These are phyloP conservation scores for Coemansia sp. DNA, from an alignment of 192 early-diverging fungal species.

Conservation along the genomic window DNA sequence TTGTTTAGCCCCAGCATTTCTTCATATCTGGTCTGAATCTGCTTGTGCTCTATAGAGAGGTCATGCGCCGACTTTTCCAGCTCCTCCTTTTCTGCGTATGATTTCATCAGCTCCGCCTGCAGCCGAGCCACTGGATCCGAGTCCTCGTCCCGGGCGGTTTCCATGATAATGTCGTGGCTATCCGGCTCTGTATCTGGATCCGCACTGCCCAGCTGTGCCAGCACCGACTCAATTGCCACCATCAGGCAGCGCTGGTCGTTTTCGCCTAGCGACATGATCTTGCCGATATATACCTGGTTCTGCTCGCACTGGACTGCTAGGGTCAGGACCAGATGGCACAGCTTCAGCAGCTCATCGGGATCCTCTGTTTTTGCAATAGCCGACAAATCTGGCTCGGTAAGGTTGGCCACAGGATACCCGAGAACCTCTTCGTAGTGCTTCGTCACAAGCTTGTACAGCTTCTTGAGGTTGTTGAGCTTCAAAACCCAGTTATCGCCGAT, in stretches of 20 bases:
- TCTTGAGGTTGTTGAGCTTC: conserved; percentile 89
- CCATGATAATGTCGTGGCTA: conserved; percentile 40
- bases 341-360: conserved; percentile 66
- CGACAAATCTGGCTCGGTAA: conserved; percentile 74
- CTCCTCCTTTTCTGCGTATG: conserved; percentile 60
- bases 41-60: conserved; percentile 55
- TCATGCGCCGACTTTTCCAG: conserved; percentile 56
- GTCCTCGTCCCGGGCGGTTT: conserved; percentile 24
- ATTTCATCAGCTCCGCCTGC: conserved; percentile 54
- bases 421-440: conserved; percentile 87
- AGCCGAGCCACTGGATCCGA: conserved; percentile 43
- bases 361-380: conserved; percentile 82
- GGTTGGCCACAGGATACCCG: conserved; percentile 59
- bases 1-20: conserved; percentile 69
- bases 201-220: conserved; percentile 44
- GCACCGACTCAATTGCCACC: conserved; percentile 76
- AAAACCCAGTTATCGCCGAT: conserved; percentile 93
- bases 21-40: conserved; percentile 57
- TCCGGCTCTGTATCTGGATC: conserved; percentile 39
- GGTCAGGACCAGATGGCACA: conserved; percentile 79
- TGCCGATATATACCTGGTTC: conserved; percentile 81
- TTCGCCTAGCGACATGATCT: conserved; percentile 73
- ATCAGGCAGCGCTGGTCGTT: conserved; percentile 82
- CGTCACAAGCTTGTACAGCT: conserved; percentile 78
- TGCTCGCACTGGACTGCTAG: conserved; percentile 83